Conservation (phyloP, 164 flowering plant genomes). For the Piper betle region DNA sequence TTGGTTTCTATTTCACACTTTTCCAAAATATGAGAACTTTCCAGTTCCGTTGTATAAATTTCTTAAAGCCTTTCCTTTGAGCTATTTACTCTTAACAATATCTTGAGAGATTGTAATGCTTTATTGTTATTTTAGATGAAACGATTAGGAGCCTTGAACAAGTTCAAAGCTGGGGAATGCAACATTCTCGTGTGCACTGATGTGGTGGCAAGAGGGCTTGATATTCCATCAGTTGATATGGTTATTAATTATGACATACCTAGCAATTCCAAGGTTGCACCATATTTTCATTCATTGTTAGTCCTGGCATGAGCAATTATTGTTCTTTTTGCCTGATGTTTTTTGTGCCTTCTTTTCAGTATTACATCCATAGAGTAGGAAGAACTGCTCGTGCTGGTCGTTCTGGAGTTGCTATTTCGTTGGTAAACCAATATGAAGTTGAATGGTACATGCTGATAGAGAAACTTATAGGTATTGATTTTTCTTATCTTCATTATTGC, state of each 20-base stretch:
- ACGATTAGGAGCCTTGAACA: conserved; percentile 79
- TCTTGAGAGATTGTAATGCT: not conserved
- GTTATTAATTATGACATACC: conserved; percentile 94
- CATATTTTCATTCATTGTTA: not conserved
- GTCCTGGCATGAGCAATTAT: not conserved
- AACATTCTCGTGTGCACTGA: conserved; percentile 84
- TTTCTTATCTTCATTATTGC: not conserved
- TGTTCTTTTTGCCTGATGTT: not conserved
- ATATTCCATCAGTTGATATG: conserved; percentile 90
- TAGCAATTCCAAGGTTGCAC: conserved; percentile 61
- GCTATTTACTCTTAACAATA: not conserved
- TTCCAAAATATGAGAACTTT: not conserved
- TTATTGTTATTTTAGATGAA: conserved; percentile 36
- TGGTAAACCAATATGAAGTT: conserved; percentile 78
- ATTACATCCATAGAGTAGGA: conserved; percentile 95
- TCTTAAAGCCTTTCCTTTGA: no score
- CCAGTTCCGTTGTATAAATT: no score
- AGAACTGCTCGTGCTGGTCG: conserved; percentile 98
- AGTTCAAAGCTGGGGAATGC: conserved; percentile 88
- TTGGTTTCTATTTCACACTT: not conserved
- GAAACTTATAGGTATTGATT: conserved; percentile 47
- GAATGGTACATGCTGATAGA: conserved; percentile 87
- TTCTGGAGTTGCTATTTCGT: conserved; percentile 82
- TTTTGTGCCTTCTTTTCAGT: conserved; percentile 25
- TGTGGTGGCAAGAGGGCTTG: conserved; percentile 95